Evolutionary conservation across 306 rosid species (phyloP).

Genomic region (Medicago truncatula): DNA sequence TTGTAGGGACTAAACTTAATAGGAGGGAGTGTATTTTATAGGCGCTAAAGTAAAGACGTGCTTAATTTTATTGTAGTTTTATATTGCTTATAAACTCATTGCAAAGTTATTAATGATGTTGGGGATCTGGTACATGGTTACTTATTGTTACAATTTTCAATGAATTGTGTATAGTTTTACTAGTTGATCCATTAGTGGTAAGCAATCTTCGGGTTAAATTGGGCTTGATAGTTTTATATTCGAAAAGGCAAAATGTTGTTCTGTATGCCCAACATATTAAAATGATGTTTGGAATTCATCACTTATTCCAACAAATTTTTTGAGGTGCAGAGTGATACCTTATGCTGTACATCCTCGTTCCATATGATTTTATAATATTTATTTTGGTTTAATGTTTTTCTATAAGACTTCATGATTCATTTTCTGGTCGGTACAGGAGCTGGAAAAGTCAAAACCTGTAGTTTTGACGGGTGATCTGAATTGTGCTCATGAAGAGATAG

Average conservation of each 20-base stretch:
- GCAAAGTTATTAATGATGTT: background rate
- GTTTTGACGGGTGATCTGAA: conserved; percentile 95
- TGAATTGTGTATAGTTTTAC: conserved; percentile 6
- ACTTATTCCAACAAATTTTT: background rate
- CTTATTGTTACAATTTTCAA: conserved; percentile 3
- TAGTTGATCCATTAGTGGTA: conserved; percentile 2
- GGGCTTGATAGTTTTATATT: background rate
- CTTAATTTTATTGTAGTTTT: background rate
- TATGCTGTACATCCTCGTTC: conserved; percentile 15
- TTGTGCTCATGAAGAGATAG: conserved; percentile 98
- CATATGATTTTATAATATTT: background rate
- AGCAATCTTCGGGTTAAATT: conserved; percentile 11
- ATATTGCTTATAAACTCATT: background rate
- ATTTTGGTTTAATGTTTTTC: conserved; percentile 16
- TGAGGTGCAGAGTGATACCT: conserved; percentile 13
- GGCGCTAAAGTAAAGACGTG: background rate
- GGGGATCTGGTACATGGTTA: conserved; percentile 7
- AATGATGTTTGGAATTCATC: conserved; percentile 19
- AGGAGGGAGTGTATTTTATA: background rate
- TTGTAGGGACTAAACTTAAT: background rate
- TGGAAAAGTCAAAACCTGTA: conserved; percentile 90
- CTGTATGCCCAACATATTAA: conserved; percentile 1
- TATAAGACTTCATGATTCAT: conserved; percentile 25
- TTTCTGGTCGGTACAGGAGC: conserved; percentile 69
- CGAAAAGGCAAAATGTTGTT: background rate